These are phyloP conservation scores for Colletotrichum sidae DNA, from an alignment of 2,329 filamentous ascomycete genomes.

Conservation along the genomic window DNA sequence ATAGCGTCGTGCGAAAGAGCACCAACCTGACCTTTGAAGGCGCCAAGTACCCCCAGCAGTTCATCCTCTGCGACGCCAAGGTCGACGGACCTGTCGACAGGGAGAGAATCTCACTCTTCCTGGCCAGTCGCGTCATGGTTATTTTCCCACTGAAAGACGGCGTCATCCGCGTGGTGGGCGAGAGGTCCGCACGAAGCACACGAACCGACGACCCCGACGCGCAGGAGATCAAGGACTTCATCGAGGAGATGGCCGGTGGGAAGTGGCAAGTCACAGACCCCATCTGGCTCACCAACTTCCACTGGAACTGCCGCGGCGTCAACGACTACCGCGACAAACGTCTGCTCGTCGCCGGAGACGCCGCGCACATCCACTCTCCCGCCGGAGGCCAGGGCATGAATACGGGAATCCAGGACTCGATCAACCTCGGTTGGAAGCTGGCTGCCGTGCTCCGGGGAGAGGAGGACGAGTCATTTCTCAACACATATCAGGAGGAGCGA, in stretches of 20 bases:
- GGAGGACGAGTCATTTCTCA: slow-evolving; percentile 51
- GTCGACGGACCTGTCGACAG: slow-evolving; percentile 35
- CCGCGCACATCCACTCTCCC: slow-evolving; percentile 50
- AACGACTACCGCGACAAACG: slow-evolving; percentile 50
- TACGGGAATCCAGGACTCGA: slow-evolving; percentile 48
- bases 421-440: slow-evolving; percentile 51
- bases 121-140: slow-evolving; percentile 49
- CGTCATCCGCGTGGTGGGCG: slow-evolving; percentile 44
- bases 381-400: slow-evolving; percentile 53
- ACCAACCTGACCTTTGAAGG: slow-evolving; percentile 54
- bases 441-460: slow-evolving; percentile 38
- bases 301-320: slow-evolving; percentile 56
- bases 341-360: slow-evolving; percentile 47
- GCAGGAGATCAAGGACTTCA: slow-evolving; percentile 39
- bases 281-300: slow-evolving; percentile 58
- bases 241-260: slow-evolving; percentile 45
- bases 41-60: slow-evolving; percentile 54
- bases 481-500: slow-evolving; percentile 61
- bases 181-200: slow-evolving; percentile 25
- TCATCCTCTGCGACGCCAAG: slow-evolving; percentile 57
- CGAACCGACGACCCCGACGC: slow-evolving; percentile 14
- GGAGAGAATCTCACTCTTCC: slow-evolving; percentile 43
- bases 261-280: slow-evolving; percentile 45
- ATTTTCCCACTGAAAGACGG: slow-evolving; percentile 47
- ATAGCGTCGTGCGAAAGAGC: slow-evolving; percentile 54